Evolutionary conservation across 2,329 filamentous ascomycete genomes (phyloP).

Genomic region (Albophoma yamanashiensis): DNA sequence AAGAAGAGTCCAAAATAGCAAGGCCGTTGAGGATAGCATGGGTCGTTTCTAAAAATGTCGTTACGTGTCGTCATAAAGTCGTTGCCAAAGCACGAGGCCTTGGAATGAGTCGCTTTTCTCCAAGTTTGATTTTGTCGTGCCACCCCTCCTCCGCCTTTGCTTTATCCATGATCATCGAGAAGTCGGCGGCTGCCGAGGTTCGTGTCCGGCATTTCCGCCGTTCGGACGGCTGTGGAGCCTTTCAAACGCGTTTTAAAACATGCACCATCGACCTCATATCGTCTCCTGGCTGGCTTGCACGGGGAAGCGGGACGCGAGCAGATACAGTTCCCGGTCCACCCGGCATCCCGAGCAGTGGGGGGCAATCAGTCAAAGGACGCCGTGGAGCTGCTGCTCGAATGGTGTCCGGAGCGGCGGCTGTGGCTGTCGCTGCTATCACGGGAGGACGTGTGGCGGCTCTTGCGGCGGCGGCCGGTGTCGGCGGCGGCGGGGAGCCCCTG

Average conservation of each 20-base stretch:
- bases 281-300: background rate
- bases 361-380: slow-evolving; percentile 43
- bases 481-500: slow-evolving; percentile 49
- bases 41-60: slow-evolving; percentile 9
- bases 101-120: slow-evolving; percentile 5
- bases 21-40: slow-evolving; percentile 2
- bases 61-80: slow-evolving; percentile 15
- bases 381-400: slow-evolving; percentile 54
- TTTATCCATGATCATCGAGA: slow-evolving; percentile 4
- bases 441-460: slow-evolving; percentile 41
- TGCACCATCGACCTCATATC: slow-evolving; percentile 1
- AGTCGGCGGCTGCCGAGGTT: slow-evolving; percentile 3
- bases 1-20: background rate
- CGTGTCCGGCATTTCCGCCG: slow-evolving; percentile 17
- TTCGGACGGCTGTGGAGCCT: slow-evolving; percentile 25
- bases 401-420: slow-evolving; percentile 41
- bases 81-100: slow-evolving; percentile 9
- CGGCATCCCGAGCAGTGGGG: background rate
- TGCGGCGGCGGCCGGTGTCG: slow-evolving; percentile 36
- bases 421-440: slow-evolving; percentile 32
- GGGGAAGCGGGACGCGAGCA: background rate
- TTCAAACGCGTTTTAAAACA: slow-evolving; percentile 25
- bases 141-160: background rate
- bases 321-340: slow-evolving; percentile 2
- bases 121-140: slow-evolving; percentile 1